Evolutionary conservation across 2,329 filamentous ascomycete genomes (phyloP).

Genomic region (Hymenoscyphus infarciens): DNA sequence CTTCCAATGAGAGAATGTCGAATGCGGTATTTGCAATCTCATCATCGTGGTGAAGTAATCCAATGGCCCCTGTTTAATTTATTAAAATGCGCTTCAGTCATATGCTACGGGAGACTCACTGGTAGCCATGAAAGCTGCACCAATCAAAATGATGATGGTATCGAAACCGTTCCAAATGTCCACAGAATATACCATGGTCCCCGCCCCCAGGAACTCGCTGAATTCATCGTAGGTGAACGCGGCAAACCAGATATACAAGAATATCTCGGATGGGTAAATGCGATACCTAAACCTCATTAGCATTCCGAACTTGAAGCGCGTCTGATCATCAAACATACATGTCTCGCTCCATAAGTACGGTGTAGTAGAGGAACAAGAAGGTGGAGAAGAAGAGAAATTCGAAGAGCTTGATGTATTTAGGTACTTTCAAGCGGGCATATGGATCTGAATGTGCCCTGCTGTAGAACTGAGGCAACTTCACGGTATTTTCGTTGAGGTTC

Average conservation of each 20-base stretch:
- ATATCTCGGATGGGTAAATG: conserved; percentile 65
- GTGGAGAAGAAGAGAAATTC: conserved; percentile 77
- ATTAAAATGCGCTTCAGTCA: conserved; percentile 7
- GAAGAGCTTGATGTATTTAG: conserved; percentile 79
- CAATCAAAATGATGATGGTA: conserved; percentile 70
- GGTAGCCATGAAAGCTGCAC: conserved; percentile 65
- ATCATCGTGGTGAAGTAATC: conserved; percentile 56
- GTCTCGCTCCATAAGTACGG: conserved; percentile 74
- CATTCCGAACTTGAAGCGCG: background rate
- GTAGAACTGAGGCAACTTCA: conserved; percentile 75
- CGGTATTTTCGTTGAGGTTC: conserved; percentile 65
- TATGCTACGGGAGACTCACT: conserved; percentile 49
- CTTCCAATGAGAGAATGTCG: conserved; percentile 84
- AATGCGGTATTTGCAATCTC: conserved; percentile 75
- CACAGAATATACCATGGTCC: conserved; percentile 77
- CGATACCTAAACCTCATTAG: conserved; percentile 36
- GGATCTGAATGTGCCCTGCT: conserved; percentile 64
- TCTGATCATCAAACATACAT: conserved; percentile 36
- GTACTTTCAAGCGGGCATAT: conserved; percentile 73
- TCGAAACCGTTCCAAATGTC: conserved; percentile 80
- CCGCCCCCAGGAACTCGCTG: conserved; percentile 80
- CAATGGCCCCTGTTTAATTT: conserved; percentile 55
- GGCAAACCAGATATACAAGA: conserved; percentile 81
- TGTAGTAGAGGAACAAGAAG: conserved; percentile 79
- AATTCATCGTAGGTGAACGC: conserved; percentile 87